Conservation (phyloP, 257 asterid species). For the Jasminum sambac region DNA sequence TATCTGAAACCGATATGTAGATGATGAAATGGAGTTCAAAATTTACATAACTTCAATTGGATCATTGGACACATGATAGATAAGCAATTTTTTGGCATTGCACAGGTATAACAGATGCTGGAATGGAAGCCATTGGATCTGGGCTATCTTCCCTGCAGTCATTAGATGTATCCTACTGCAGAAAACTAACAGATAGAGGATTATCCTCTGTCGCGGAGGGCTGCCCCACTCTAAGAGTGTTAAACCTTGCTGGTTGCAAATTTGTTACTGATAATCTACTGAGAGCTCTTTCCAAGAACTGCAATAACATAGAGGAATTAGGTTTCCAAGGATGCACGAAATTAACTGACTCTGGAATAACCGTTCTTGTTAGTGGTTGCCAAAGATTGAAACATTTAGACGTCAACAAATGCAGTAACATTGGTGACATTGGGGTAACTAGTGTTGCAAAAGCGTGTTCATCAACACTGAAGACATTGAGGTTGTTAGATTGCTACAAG, state of each 20-base stretch:
- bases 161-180: slow-evolving; percentile 83
- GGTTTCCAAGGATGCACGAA: slow-evolving; percentile 74
- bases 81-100: slow-evolving; percentile 19
- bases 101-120: slow-evolving; percentile 82
- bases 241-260: slow-evolving; percentile 77
- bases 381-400: slow-evolving; percentile 62
- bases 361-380: slow-evolving; percentile 74
- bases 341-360: slow-evolving; percentile 73
- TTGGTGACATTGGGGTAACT: slow-evolving; percentile 66
- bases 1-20: not conserved
- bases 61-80: slow-evolving; percentile 13
- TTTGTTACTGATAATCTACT: slow-evolving; percentile 65
- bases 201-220: slow-evolving; percentile 69
- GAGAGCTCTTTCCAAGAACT: slow-evolving; percentile 62
- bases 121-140: slow-evolving; percentile 63
- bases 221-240: slow-evolving; percentile 59
- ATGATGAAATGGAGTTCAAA: slow-evolving; percentile 4
- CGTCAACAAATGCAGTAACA: slow-evolving; percentile 75
- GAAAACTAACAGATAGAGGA: slow-evolving; percentile 85
- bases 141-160: slow-evolving; percentile 65
- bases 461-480: slow-evolving; percentile 58
- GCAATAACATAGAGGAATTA: slow-evolving; percentile 68
- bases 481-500: slow-evolving; percentile 74
- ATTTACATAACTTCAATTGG: slow-evolving; percentile 8
- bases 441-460: slow-evolving; percentile 64